A percentile compares a stretch with the other conserved stretches of the same genome.
phyloP scores from a whole-genome alignment of 768 basidiomycete species.

The Phaffia australis region DNA sequence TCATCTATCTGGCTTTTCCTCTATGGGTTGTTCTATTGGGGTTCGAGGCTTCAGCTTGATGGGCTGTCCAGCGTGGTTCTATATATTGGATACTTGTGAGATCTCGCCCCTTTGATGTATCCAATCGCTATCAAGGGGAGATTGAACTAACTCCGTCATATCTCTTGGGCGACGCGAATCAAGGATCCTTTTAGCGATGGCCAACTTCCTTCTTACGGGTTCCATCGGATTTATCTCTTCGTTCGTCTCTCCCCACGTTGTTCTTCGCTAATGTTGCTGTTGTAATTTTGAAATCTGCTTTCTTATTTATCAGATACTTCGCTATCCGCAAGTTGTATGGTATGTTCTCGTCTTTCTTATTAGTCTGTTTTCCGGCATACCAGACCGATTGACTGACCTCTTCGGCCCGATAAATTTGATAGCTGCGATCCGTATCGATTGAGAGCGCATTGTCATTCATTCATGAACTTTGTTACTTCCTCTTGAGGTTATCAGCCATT shows the following conservation, averaged over 20 bases:
- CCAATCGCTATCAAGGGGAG: neutral
- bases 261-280: no score
- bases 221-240: constrained; percentile 80
- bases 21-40: constrained; percentile 35
- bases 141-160: no score
- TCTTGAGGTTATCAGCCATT: no score
- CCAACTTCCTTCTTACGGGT: constrained; percentile 84
- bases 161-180: no score
- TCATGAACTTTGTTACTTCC: no score
- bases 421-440: constrained; percentile 9
- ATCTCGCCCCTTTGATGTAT: constrained; percentile 1
- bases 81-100: constrained; percentile 74
- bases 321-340: constrained; percentile 72
- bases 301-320: no score
- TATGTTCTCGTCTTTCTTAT: constrained; percentile 3
- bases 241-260: no score
- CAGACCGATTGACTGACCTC: constrained; percentile 2
- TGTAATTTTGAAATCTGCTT: no score
- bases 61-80: constrained; percentile 68
- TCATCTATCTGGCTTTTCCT: constrained; percentile 76
- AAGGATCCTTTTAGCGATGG: constrained; percentile 59
- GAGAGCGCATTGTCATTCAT: no score
- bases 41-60: constrained; percentile 69
- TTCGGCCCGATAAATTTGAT: neutral
- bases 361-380: no score